These are phyloP conservation scores for Hemisphaericaspora lyxosophila DNA, from an alignment of 1,139 yeast genomes.

Conservation along the genomic window DNA sequence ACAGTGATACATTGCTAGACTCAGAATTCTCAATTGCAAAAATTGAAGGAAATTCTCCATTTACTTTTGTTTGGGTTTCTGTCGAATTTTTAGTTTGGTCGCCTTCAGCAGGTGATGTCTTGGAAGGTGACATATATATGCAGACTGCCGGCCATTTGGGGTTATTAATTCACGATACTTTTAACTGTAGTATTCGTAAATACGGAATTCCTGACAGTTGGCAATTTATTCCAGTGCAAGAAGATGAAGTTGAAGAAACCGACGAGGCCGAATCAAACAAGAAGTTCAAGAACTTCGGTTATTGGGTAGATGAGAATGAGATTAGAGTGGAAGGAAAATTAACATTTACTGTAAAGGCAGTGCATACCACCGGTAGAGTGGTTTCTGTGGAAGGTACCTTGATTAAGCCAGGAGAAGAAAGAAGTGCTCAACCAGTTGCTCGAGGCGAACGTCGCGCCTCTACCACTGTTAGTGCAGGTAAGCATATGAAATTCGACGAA, in stretches of 20 bases:
- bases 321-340: slow-evolving; percentile 78
- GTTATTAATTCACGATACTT: slow-evolving; percentile 83
- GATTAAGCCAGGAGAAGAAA: slow-evolving; percentile 58
- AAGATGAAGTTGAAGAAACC: slow-evolving; percentile 51
- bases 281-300: slow-evolving; percentile 63
- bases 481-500: slow-evolving; percentile 49
- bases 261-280: slow-evolving; percentile 57
- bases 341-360: slow-evolving; percentile 66
- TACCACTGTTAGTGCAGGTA: slow-evolving; percentile 15
- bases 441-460: slow-evolving; percentile 30
- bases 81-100: slow-evolving; percentile 89
- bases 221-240: slow-evolving; percentile 79
- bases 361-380: slow-evolving; percentile 78
- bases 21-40: slow-evolving; percentile 49
- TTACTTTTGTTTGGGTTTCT: slow-evolving; percentile 80
- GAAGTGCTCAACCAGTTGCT: slow-evolving; percentile 53
- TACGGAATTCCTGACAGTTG: slow-evolving; percentile 79
- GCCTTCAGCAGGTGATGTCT: slow-evolving; percentile 77
- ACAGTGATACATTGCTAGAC: slow-evolving; percentile 29
- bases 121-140: slow-evolving; percentile 86
- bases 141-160: slow-evolving; percentile 97
- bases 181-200: slow-evolving; percentile 89
- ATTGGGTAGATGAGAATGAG: slow-evolving; percentile 80
- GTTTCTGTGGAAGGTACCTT: slow-evolving; percentile 86
- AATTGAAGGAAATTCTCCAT: slow-evolving; percentile 80